Evolutionary conservation across 2,329 filamentous ascomycete species (phyloP), one percentile per base, ranked within the genome.

Genomic region (Hymenoscyphus scutula): DNA sequence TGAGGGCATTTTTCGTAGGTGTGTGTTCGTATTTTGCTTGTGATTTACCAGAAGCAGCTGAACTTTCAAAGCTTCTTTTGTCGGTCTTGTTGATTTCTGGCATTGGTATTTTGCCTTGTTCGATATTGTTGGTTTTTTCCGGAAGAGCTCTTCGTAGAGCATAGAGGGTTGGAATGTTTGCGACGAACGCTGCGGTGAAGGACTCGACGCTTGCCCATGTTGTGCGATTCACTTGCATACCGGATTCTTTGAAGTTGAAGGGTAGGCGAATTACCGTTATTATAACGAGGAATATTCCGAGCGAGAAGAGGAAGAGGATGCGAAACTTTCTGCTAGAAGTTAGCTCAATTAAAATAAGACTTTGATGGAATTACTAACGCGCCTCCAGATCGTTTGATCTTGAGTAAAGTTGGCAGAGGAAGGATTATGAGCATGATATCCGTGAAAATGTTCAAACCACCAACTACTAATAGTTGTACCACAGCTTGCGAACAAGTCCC

Each of bases 331-430:
- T 62, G 56, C 23, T 11, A 23, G 23, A 32, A 1, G 10, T 56
- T 37, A 59, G 27, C 7, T 7, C 3, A n/a, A 80, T 1, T 78
- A 80, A 66, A 76, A 76, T 77, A 11, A 54, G 25, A 8, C 25
- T 54, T 76, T 15, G 7, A 56, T 0, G 10, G 10, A 48, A n/a
- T 23, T 5, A 19, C 56, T 59, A 56, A 59, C 61, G 32, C 55
- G 29, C 51, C 48, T 17, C 58, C 25, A 15, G 61, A 59, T 19
- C 30, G 30, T 29, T 56, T 57, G 17, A 68, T 56, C 30, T 58
- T 62, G 17, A 67, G 27, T 1, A 67, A 56, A 30, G 45, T 38
- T n/a, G 67, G 65, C 34, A 69, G 55, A 5, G 67, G 67, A 15
- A 69, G 61, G 27, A 65, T 38, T 34, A 69, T 69, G 19, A 69